These are phyloP conservation scores for Porcisia hertigi DNA, from an alignment of 208 protist species.

Conservation along the genomic window DNA sequence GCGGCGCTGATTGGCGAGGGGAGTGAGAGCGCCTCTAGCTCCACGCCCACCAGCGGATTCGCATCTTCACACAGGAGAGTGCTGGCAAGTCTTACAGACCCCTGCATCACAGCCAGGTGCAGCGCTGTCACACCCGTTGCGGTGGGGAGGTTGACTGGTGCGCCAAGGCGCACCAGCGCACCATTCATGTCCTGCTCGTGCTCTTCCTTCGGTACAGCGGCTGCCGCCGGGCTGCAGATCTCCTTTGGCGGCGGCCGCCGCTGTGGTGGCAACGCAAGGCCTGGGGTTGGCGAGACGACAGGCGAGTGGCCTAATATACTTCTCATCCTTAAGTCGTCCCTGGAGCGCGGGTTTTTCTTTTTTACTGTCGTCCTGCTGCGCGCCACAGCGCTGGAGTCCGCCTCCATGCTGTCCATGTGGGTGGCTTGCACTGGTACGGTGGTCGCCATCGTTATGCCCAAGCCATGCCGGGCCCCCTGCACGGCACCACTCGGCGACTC, in stretches of 20 bases:
- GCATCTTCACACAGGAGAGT: conserved; percentile 41
- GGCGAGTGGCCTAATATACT: neutral
- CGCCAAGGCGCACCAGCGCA: conserved; percentile 35
- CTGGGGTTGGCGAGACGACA: neutral
- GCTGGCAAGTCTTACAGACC: conserved; percentile 35
- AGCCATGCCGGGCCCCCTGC: conserved; percentile 14
- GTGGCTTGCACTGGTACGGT: conserved; percentile 16
- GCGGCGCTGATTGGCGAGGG: conserved; percentile 3
- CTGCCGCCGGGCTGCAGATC: neutral
- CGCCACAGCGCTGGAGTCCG: neutral
- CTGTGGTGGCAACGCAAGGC: neutral
- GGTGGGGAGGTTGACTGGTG: conserved; percentile 36
- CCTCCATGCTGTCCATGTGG: neutral
- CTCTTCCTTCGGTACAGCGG: conserved; percentile 15
- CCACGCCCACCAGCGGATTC: conserved; percentile 28
- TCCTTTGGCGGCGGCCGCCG: neutral
- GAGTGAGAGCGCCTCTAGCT: conserved; percentile 21
- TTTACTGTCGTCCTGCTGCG: neutral
- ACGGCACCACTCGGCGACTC: conserved; percentile 16
- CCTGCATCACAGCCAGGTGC: conserved; percentile 41
- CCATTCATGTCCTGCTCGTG: conserved; percentile 30
- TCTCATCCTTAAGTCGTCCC: neutral
- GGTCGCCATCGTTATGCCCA: conserved; percentile 21
- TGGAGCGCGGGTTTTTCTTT: neutral
- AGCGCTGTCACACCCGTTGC: conserved; percentile 37